Evolutionary conservation across 2,329 filamentous ascomycete genomes (phyloP), one percentile per base, ranked within the genome.

Genomic region (Phyllosticta paracitricarpa): DNA sequence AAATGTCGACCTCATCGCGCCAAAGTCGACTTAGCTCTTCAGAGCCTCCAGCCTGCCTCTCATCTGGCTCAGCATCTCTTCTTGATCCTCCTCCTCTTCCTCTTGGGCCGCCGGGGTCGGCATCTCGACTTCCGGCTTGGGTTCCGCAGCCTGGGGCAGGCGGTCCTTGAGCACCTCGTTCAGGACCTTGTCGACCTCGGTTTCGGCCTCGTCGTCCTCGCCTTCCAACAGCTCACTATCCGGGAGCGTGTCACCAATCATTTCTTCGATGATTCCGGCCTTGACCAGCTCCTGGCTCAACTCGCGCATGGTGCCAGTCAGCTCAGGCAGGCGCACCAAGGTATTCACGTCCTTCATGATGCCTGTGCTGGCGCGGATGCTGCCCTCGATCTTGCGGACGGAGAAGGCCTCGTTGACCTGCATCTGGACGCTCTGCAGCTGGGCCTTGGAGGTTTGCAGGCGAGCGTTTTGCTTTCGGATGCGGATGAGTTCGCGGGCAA

Each of bases 321-420:
- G 79, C 77, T 96, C 89, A 10, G 94, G 94, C 67, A 99, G 76
- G 28, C 87, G 82, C 57, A 97, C 85, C 26, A 97, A 80, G 17
- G 82, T 83, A 74, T 97, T 97, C 63, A 99, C 91, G 73, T 97
- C 91, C 76, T 92, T 93, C 94, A 99, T 97, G 67, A 99, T 92
- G 54, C 89, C 89, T 8, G 93, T 92, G 68, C 87, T 90, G 52
- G 89, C 87, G 66, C 85, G 84, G 70, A 99, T 91, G 69, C 88
- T 91, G 54, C 92, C 93, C 76, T 97, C 92, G 65, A 99, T 97
- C 81, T 96, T 96, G 67, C 91, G 87, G 68, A 97, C 87, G 1
- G 91, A 89, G 75, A 97, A 97, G 1, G 94, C 92, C 78, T 97
- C 93, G 70, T 92, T 91, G 70, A 99, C 93, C 77, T 97, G 94